These are phyloP conservation scores for Phytophthora nicotianae DNA, from an alignment of 352 stramenopile species.

Conservation along the genomic window DNA sequence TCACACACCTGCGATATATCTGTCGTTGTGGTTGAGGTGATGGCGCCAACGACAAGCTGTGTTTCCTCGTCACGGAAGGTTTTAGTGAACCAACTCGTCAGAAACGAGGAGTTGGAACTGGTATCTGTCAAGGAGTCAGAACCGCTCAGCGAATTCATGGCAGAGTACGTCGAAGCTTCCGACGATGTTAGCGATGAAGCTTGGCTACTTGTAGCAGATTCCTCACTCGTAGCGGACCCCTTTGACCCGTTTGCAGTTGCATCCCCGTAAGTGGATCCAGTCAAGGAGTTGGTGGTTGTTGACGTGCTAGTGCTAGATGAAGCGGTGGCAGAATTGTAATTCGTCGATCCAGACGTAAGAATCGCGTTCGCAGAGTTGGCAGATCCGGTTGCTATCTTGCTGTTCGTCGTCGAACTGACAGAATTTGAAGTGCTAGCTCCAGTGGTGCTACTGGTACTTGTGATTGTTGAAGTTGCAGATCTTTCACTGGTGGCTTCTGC, in stretches of 20 bases:
- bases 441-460: constrained; percentile 5
- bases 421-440: constrained; percentile 6
- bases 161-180: constrained; percentile 8
- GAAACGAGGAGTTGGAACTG: constrained; percentile 15
- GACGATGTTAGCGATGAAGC: constrained; percentile 8
- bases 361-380: constrained; percentile 3
- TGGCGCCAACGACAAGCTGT: constrained; percentile 34
- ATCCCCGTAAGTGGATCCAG: constrained; percentile 5
- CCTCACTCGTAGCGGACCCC: background rate
- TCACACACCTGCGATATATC: constrained; percentile 25
- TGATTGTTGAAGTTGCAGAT: constrained; percentile 14
- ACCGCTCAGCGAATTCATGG: constrained; percentile 4
- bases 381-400: constrained; percentile 4
- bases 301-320: constrained; percentile 9
- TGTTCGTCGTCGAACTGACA: constrained; percentile 13
- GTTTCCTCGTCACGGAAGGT: constrained; percentile 44
- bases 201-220: constrained; percentile 12
- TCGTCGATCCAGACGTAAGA: background rate
- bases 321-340: background rate
- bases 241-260: constrained; percentile 14
- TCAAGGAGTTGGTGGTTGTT: constrained; percentile 15
- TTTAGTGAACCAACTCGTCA: constrained; percentile 30
- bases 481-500: constrained; percentile 13
- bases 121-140: constrained; percentile 5
- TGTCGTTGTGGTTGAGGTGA: background rate